A percentile compares a stretch with the other conserved stretches of the same genome.
Conservation (phyloP, 1,139 yeast genomes). For the Blastobotrys proliferans region DNA sequence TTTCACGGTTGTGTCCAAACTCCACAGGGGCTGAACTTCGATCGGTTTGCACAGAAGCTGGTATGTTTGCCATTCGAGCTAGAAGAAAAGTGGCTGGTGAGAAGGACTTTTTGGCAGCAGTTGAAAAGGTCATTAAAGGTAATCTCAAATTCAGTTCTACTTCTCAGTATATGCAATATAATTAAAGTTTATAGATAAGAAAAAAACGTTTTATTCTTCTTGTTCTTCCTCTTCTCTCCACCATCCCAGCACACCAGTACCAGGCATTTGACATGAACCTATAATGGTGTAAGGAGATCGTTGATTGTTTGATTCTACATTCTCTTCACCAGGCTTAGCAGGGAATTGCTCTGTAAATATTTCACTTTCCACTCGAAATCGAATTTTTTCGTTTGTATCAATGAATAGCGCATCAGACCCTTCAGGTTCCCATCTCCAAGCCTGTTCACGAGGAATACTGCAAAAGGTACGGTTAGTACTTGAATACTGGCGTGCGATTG, state of each 20-base stretch:
- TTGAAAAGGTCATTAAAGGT: slow-evolving; percentile 97
- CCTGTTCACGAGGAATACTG: slow-evolving; percentile 54
- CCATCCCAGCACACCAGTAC: slow-evolving; percentile 95
- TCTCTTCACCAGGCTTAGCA: slow-evolving; percentile 47
- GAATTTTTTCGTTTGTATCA: slow-evolving; percentile 84
- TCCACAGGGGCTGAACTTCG: slow-evolving; percentile 98
- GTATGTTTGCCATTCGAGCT: slow-evolving; percentile 98
- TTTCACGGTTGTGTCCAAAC: slow-evolving; percentile 94
- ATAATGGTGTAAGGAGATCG: slow-evolving; percentile 74
- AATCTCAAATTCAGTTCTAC: slow-evolving; percentile 97
- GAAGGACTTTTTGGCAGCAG: slow-evolving; percentile 95
- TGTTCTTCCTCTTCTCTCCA: slow-evolving; percentile 52
- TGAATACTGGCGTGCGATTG: not conserved
- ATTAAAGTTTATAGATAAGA: slow-evolving; percentile 39
- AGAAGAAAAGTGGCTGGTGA: slow-evolving; percentile 97
- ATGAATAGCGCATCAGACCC: slow-evolving; percentile 69
- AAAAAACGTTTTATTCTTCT: not conserved
- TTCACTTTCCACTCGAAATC: slow-evolving; percentile 89
- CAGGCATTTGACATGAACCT: slow-evolving; percentile 94
- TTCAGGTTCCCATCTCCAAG: slow-evolving; percentile 85
- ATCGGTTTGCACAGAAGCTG: slow-evolving; percentile 96
- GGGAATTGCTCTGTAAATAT: slow-evolving; percentile 80
- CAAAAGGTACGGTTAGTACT: not conserved
- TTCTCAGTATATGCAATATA: slow-evolving; percentile 96
- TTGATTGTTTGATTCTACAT: slow-evolving; percentile 35